Conservation (phyloP, 1,139 yeast species). For the Hanseniaspora uvarum region DNA sequence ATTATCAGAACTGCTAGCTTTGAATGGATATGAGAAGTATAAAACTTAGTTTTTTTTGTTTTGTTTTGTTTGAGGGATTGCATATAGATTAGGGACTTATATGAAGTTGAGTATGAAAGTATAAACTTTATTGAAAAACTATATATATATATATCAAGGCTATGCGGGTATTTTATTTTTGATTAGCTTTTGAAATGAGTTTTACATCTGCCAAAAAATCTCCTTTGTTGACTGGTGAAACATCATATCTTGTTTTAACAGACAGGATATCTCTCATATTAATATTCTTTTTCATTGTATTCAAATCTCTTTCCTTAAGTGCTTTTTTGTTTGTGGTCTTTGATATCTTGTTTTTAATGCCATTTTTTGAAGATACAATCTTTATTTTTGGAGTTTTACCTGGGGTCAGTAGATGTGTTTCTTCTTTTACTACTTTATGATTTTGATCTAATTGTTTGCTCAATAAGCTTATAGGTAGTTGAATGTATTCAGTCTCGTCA, state of each 20-base stretch:
- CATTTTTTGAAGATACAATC: background rate
- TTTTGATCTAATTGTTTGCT: background rate
- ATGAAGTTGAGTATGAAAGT: background rate
- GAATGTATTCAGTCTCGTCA: background rate
- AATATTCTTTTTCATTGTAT: background rate
- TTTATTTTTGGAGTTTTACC: slow-evolving; percentile 2
- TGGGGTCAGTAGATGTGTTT: slow-evolving; percentile 15
- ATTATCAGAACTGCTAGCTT: background rate
- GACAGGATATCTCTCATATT: slow-evolving; percentile 15
- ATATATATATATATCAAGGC: background rate
- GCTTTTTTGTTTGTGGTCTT: background rate
- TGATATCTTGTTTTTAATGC: background rate
- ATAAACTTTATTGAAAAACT: background rate
- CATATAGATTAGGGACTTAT: background rate
- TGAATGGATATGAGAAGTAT: slow-evolving; percentile 13
- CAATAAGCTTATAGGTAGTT: background rate
- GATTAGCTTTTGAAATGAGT: slow-evolving; percentile 1
- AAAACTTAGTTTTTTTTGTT: background rate
- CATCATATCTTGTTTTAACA: slow-evolving; percentile 13
- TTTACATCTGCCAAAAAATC: slow-evolving; percentile 3
- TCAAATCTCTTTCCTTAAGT: slow-evolving; percentile 5
- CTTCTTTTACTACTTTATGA: background rate
- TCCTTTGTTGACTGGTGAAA: background rate
- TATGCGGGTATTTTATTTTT: background rate
- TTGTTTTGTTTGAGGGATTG: background rate